These are phyloP conservation scores for Alternaria triticimaculans DNA, from an alignment of 2,329 filamentous ascomycete species.

Conservation along the genomic window DNA sequence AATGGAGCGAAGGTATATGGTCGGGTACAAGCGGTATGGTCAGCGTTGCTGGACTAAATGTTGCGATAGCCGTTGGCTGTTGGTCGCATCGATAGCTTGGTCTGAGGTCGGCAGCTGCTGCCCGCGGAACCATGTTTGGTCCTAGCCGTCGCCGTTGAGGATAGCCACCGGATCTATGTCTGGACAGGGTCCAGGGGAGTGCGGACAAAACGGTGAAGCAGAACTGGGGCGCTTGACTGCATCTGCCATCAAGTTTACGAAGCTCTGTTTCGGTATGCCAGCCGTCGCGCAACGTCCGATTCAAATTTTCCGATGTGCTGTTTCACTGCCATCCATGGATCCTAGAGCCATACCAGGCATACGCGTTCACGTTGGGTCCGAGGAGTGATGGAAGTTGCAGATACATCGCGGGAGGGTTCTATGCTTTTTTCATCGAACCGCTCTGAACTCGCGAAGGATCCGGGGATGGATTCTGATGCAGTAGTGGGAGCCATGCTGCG, in stretches of 20 bases:
- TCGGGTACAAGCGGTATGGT: background rate
- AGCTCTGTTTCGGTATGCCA: background rate
- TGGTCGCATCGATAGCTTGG: background rate
- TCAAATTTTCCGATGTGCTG: background rate
- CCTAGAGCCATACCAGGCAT: background rate
- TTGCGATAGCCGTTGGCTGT: background rate
- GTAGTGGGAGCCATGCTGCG: background rate
- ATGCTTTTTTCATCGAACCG: background rate
- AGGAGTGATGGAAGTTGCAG: background rate
- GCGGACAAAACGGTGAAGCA: background rate
- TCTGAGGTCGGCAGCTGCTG: background rate
- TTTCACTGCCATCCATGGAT: background rate
- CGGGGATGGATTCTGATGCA: background rate
- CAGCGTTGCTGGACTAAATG: background rate
- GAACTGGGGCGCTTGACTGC: constrained; percentile 1
- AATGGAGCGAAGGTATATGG: background rate
- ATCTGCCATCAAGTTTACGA: background rate
- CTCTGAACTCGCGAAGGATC: background rate
- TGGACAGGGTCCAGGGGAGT: background rate
- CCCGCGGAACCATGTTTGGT: background rate
- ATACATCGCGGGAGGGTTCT: background rate
- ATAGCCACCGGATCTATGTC: background rate
- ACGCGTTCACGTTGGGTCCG: background rate
- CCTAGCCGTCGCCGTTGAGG: background rate
- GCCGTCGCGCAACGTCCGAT: background rate